Percentiles rank a stretch among this genome's conserved stretches.
Evolutionary conservation across 2,329 filamentous ascomycete species (phyloP).

Genomic region (Karstenula rhodostoma): DNA sequence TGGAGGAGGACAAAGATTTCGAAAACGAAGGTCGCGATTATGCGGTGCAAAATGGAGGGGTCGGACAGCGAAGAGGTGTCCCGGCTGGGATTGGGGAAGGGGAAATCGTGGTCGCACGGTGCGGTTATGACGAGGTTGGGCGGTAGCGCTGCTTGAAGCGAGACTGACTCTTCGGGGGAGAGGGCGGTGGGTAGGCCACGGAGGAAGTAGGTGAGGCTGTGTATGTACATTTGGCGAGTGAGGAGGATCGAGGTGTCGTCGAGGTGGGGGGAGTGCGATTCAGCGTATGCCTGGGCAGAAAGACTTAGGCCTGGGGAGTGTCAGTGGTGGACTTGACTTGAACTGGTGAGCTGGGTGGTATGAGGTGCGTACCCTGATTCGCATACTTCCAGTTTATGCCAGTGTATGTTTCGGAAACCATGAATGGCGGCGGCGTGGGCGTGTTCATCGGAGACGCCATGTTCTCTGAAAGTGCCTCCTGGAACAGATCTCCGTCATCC

Average conservation of each 20-base stretch:
- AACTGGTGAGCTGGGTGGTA: neutral
- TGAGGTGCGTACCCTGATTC: constrained; percentile 52
- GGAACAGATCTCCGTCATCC: constrained; percentile 33
- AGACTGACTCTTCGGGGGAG: constrained; percentile 61
- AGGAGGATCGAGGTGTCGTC: constrained; percentile 53
- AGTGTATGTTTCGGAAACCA: constrained; percentile 39
- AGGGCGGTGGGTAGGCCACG: constrained; percentile 68
- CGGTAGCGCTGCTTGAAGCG: constrained; percentile 63
- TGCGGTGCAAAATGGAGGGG: constrained; percentile 65
- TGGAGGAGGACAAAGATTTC: constrained; percentile 67
- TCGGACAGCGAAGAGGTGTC: constrained; percentile 22
- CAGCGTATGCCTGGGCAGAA: constrained; percentile 55
- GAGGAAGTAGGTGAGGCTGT: constrained; percentile 70
- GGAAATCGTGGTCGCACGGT: constrained; percentile 26
- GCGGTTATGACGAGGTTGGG: constrained; percentile 25
- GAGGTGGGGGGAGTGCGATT: constrained; percentile 49
- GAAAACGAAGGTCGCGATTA: constrained; percentile 65
- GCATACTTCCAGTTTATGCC: constrained; percentile 63
- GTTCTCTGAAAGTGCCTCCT: constrained; percentile 37
- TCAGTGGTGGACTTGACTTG: constrained; percentile 13
- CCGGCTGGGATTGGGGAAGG: constrained; percentile 20
- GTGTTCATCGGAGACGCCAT: constrained; percentile 31
- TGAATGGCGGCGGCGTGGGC: constrained; percentile 30
- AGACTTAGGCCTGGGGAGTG: constrained; percentile 55
- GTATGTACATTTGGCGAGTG: constrained; percentile 69